phyloP scores from a whole-genome alignment of 805 yeast species.

The Suhomyces tanzawaensis region DNA sequence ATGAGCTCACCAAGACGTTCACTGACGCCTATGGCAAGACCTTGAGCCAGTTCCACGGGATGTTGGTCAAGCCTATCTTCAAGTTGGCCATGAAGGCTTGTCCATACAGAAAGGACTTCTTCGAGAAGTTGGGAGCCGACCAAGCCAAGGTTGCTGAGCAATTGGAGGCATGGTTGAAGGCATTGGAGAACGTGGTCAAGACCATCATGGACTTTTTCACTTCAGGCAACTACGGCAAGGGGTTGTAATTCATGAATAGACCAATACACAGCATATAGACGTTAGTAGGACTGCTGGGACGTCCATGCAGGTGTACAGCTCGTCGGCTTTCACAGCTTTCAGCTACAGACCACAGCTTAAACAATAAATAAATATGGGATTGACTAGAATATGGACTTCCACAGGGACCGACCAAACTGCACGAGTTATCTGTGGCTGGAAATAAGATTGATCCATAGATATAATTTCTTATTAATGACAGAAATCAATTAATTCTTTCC shows the following conservation, averaged over 20 bases:
- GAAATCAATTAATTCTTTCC: too few species aligned
- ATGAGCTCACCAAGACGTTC: conserved; percentile 73
- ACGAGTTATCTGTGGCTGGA: too few species aligned
- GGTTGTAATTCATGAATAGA: conserved; percentile 45
- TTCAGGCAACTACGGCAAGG: conserved; percentile 85
- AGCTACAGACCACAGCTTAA: too few species aligned
- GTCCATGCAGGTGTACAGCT: too few species aligned
- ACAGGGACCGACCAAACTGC: too few species aligned
- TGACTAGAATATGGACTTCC: too few species aligned
- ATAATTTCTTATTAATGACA: too few species aligned
- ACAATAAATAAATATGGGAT: too few species aligned
- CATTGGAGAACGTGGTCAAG: conserved; percentile 71
- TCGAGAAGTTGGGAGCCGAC: conserved; percentile 75
- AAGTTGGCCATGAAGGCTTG: conserved; percentile 94
- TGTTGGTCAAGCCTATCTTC: conserved; percentile 82
- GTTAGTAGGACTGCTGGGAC: too few species aligned
- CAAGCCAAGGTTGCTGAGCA: conserved; percentile 65
- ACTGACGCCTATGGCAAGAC: conserved; percentile 84
- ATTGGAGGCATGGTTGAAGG: conserved; percentile 69
- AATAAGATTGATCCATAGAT: too few species aligned
- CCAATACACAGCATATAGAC: too few species aligned
- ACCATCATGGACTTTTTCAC: conserved; percentile 73
- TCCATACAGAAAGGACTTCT: conserved; percentile 86
- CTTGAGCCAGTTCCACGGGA: conserved; percentile 74
- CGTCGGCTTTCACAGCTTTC: too few species aligned